Percentiles rank a stretch among this genome's conserved stretches.
phyloP scores from a whole-genome alignment of 805 yeast species.

The Lipomyces yamanashiensis region DNA sequence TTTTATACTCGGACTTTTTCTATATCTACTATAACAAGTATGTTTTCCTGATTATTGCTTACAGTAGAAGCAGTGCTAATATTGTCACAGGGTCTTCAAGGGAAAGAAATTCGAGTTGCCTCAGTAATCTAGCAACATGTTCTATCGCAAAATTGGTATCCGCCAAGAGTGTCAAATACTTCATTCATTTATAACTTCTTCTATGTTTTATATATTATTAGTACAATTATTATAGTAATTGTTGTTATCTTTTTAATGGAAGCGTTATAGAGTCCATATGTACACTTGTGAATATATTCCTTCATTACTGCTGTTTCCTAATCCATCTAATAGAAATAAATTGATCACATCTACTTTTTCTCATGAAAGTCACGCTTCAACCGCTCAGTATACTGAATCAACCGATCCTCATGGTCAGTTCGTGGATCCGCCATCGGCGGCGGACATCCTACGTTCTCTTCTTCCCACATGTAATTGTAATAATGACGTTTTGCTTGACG shows the following conservation, averaged over 20 bases:
- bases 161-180: too few species aligned
- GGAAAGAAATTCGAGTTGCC: conserved; percentile 81
- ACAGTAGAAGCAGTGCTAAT: background rate
- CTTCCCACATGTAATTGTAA: conserved; percentile 23
- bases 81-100: conserved; percentile 59
- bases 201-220: background rate
- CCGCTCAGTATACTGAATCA: conserved; percentile 10
- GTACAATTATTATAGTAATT: background rate
- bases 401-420: conserved; percentile 1
- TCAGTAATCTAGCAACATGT: conserved; percentile 39
- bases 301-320: too few species aligned
- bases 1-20: conserved; percentile 92
- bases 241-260: background rate
- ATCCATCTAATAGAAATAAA: too few species aligned
- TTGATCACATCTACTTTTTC: background rate
- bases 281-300: background rate
- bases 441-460: conserved; percentile 10
- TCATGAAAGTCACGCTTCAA: conserved; percentile 2
- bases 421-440: conserved; percentile 4
- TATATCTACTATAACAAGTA: conserved; percentile 75
- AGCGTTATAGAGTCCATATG: background rate
- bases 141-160: background rate
- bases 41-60: conserved; percentile 1
- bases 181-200: background rate
- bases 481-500: conserved; percentile 21